Percentiles rank a stretch among this genome's conserved stretches.
phyloP scores from a whole-genome alignment of 2,329 filamentous ascomycete species.

The Pyrenochaeta sp. region DNA sequence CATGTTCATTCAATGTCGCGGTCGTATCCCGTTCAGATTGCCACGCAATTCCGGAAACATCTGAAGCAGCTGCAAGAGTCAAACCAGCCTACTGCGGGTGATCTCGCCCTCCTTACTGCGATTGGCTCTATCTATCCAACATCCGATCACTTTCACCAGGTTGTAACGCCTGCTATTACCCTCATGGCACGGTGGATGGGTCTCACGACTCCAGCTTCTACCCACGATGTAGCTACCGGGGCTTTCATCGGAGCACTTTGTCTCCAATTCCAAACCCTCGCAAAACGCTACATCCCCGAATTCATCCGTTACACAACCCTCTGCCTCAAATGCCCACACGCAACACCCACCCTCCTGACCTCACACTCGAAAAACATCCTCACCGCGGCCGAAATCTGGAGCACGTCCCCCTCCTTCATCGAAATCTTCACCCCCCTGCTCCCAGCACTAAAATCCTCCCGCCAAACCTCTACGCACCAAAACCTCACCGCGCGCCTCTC shows the following conservation, averaged over 20 bases:
- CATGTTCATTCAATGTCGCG: slow-evolving; percentile 94
- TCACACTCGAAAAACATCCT: slow-evolving; percentile 72
- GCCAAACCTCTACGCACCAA: slow-evolving; percentile 60
- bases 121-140: slow-evolving; percentile 88
- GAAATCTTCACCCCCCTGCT: slow-evolving; percentile 76
- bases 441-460: slow-evolving; percentile 39
- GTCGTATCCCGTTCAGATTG: slow-evolving; percentile 79
- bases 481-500: slow-evolving; percentile 69
- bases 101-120: slow-evolving; percentile 83
- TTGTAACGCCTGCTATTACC: slow-evolving; percentile 88
- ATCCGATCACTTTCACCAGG: slow-evolving; percentile 95
- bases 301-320: slow-evolving; percentile 82
- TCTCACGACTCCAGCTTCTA: slow-evolving; percentile 71
- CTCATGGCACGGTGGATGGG: slow-evolving; percentile 85
- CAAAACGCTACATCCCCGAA: slow-evolving; percentile 90
- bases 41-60: slow-evolving; percentile 77
- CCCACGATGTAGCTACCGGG: slow-evolving; percentile 75
- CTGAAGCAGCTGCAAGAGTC: slow-evolving; percentile 65
- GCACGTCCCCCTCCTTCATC: slow-evolving; percentile 73
- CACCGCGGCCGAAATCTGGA: slow-evolving; percentile 75
- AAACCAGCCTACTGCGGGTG: slow-evolving; percentile 67
- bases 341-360: slow-evolving; percentile 57
- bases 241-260: slow-evolving; percentile 80
- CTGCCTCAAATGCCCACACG: slow-evolving; percentile 62
- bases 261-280: slow-evolving; percentile 81